Conservation (phyloP, 1,284 basidiomycete species). For the Leccinum ponderosum region DNA sequence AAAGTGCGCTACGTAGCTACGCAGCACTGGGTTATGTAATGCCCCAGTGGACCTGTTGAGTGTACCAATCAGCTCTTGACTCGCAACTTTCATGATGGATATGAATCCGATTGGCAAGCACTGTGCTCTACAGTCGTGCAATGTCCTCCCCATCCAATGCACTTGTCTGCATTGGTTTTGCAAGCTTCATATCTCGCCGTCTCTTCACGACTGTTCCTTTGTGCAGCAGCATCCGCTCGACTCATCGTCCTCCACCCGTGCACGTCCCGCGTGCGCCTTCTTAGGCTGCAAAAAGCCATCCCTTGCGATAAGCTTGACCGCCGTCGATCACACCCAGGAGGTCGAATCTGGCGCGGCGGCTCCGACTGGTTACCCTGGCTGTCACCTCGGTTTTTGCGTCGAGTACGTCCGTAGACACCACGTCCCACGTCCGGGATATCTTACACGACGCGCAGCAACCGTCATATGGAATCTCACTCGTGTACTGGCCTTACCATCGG, state of each 20-base stretch:
- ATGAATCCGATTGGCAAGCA: conserved; percentile 45
- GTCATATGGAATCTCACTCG: conserved; percentile 56
- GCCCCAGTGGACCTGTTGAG: neutral
- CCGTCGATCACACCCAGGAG: conserved; percentile 18
- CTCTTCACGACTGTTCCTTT: conserved; percentile 54
- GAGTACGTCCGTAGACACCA: conserved; percentile 41
- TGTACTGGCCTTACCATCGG: conserved; percentile 37
- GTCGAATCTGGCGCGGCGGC: conserved; percentile 1
- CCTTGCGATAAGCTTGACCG: conserved; percentile 42
- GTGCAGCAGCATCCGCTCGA: conserved; percentile 9
- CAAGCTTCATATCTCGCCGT: conserved; percentile 52
- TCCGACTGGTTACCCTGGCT: conserved; percentile 48
- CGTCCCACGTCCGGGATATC: conserved; percentile 4
- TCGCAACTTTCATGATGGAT: conserved; percentile 27
- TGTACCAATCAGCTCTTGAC: neutral
- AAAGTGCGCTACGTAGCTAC: conserved; percentile 1
- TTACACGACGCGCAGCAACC: conserved; percentile 47
- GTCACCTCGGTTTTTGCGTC: conserved; percentile 60
- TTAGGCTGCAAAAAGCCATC: conserved; percentile 54
- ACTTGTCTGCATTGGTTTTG: conserved; percentile 47
- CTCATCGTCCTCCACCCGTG: conserved; percentile 11
- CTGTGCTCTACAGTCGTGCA: conserved; percentile 46
- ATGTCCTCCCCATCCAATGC: conserved; percentile 50
- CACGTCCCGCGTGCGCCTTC: conserved; percentile 51
- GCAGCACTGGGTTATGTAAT: conserved; percentile 11